A percentile compares a stretch with the other conserved stretches of the same genome.
These are phyloP conservation scores for Talaromyces atroroseus DNA, from an alignment of 2,329 filamentous ascomycete species.

Conservation along the genomic window DNA sequence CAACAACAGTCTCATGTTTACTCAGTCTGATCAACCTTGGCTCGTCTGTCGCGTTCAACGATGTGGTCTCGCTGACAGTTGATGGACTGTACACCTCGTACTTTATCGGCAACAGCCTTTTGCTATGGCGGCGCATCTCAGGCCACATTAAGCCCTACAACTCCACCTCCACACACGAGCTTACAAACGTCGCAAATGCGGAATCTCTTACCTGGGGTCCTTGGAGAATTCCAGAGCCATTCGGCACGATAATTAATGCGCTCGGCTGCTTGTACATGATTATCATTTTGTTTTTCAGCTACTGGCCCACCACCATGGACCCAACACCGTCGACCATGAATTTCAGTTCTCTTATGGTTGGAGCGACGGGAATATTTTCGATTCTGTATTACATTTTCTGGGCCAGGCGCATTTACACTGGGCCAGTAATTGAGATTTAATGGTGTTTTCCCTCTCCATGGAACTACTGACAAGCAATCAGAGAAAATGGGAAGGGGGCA, in stretches of 20 bases:
- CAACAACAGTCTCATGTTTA: constrained; percentile 39
- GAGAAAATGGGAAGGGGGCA: no score
- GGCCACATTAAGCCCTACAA: background rate
- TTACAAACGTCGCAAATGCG: background rate
- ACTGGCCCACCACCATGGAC: background rate
- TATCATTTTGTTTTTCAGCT: background rate
- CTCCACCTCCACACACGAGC: background rate
- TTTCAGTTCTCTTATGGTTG: background rate
- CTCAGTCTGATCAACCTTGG: constrained; percentile 51
- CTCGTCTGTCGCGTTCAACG: constrained; percentile 41
- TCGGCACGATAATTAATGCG: background rate
- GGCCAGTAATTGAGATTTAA: background rate
- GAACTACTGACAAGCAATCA: no score
- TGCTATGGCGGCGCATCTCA: background rate
- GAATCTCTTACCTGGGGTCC: background rate
- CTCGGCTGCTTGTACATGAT: background rate
- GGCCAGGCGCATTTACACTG: background rate
- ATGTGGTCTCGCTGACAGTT: constrained; percentile 36
- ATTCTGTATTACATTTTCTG: background rate
- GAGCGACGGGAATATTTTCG: background rate
- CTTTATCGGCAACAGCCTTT: background rate
- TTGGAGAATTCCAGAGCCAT: background rate
- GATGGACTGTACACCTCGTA: background rate
- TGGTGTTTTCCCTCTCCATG: no score
- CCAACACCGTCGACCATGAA: background rate